These are phyloP conservation scores for Helenozyma rhizophorensis DNA, from an alignment of 805 yeast genomes.

Conservation along the genomic window DNA sequence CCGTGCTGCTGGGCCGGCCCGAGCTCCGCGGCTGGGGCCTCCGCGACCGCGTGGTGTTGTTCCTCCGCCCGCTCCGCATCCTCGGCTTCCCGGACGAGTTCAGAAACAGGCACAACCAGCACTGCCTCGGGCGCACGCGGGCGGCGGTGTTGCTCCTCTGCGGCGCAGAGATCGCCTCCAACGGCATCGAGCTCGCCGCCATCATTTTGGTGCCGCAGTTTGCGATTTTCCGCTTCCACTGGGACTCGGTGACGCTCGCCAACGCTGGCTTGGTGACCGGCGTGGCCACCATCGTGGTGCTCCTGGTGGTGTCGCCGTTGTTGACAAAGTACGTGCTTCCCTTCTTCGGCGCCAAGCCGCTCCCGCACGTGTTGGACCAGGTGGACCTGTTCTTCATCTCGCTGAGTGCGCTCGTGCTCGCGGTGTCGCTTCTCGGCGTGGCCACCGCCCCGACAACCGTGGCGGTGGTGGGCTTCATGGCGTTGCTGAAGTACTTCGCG, in stretches of 20 bases:
- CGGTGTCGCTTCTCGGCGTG: not conserved
- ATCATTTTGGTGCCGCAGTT: not conserved
- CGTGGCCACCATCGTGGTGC: not conserved
- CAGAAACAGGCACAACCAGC: not conserved
- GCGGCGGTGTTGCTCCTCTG: not conserved
- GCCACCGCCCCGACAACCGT: not conserved
- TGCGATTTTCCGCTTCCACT: constrained; percentile 1
- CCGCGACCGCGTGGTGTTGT: not conserved
- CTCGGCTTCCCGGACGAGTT: not conserved
- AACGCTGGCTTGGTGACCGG: not conserved
- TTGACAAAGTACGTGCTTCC: not conserved
- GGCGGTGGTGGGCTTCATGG: not conserved
- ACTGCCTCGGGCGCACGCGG: not conserved
- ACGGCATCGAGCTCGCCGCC: too few species aligned
- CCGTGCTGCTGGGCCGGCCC: too few species aligned
- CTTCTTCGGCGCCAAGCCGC: not conserved
- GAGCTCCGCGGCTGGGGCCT: not conserved
- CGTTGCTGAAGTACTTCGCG: too few species aligned
- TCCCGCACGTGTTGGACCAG: not conserved
- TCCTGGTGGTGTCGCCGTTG: not conserved
- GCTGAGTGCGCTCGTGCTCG: not conserved
- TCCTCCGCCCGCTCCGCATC: constrained; percentile 1
- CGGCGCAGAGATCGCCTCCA: not conserved
- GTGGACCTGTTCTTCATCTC: not conserved
- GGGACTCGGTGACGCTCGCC: constrained; percentile 1